Evolutionary conservation across 2,329 filamentous ascomycete genomes (phyloP).

Genomic region (Botrytis aclada): DNA sequence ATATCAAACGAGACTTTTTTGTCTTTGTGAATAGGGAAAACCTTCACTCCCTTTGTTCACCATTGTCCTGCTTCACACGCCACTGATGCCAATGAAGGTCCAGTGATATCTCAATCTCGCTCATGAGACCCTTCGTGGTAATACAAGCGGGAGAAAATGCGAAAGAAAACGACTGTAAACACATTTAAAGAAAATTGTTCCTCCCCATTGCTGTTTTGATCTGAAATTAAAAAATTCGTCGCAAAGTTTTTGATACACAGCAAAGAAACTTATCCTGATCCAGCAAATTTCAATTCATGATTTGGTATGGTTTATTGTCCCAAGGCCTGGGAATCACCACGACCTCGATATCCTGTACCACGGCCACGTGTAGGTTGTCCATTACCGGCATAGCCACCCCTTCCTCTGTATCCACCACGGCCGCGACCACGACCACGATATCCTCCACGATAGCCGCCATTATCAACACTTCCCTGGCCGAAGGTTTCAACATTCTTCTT

Average conservation of each 20-base stretch:
- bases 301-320: slow-evolving; percentile 26
- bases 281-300: slow-evolving; percentile 15
- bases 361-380: slow-evolving; percentile 32
- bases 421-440: slow-evolving; percentile 74
- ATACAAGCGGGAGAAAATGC: slow-evolving; percentile 29
- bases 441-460: slow-evolving; percentile 63
- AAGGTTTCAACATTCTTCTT: slow-evolving; percentile 98
- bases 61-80: not conserved
- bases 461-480: slow-evolving; percentile 91
- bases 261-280: slow-evolving; percentile 27
- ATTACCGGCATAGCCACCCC: slow-evolving; percentile 29
- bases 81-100: slow-evolving; percentile 21
- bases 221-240: slow-evolving; percentile 27
- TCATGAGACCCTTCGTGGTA: slow-evolving; percentile 29
- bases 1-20: slow-evolving; percentile 1
- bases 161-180: slow-evolving; percentile 25
- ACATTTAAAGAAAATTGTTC: slow-evolving; percentile 24
- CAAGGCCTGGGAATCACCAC: slow-evolving; percentile 29
- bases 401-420: slow-evolving; percentile 41
- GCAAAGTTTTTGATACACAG: slow-evolving; percentile 33
- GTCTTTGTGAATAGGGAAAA: not conserved
- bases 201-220: slow-evolving; percentile 21
- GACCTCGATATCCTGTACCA: slow-evolving; percentile 34
- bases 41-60: not conserved
- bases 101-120: slow-evolving; percentile 21